Conservation (phyloP, 129 eudicot species). For the Silybum marianum region DNA sequence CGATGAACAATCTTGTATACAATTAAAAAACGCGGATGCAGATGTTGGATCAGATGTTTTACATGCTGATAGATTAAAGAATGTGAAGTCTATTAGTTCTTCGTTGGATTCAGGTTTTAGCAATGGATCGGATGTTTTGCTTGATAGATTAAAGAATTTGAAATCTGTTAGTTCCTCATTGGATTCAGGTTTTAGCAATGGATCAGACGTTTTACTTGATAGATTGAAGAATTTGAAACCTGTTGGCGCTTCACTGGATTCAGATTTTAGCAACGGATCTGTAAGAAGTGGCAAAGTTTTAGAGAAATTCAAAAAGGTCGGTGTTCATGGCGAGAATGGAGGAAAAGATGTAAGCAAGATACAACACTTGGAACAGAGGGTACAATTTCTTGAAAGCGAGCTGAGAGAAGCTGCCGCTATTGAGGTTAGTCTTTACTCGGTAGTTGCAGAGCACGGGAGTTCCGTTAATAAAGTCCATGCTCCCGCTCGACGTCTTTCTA, state of each 20-base stretch:
- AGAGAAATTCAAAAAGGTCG: conserved; percentile 26
- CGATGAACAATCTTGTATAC: conserved; percentile 7
- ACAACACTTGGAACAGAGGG: conserved; percentile 56
- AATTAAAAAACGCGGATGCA: neutral
- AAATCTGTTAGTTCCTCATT: conserved; percentile 58
- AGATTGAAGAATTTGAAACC: conserved; percentile 49
- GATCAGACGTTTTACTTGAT: conserved; percentile 22
- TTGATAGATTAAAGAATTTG: conserved; percentile 40
- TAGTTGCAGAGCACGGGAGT: conserved; percentile 92
- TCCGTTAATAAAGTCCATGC: conserved; percentile 82
- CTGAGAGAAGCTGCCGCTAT: conserved; percentile 89
- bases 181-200: conserved; percentile 49
- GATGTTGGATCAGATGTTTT: conserved; percentile 15
- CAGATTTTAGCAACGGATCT: conserved; percentile 50
- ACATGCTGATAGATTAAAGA: conserved; percentile 39
- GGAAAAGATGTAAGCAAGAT: conserved; percentile 47
- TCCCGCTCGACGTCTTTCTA: conserved; percentile 90
- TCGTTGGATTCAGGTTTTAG: conserved; percentile 49
- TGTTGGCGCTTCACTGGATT: conserved; percentile 54
- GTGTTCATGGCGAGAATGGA: conserved; percentile 31
- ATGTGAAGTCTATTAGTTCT: conserved; percentile 59
- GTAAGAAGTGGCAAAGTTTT: conserved; percentile 29
- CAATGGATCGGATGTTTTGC: conserved; percentile 13
- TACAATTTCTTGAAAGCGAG: conserved; percentile 69
- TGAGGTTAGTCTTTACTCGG: conserved; percentile 76